A percentile compares a stretch with the other conserved stretches of the same genome.
Conservation (phyloP, 441 rosid genomes). For the Sinapis alba region DNA sequence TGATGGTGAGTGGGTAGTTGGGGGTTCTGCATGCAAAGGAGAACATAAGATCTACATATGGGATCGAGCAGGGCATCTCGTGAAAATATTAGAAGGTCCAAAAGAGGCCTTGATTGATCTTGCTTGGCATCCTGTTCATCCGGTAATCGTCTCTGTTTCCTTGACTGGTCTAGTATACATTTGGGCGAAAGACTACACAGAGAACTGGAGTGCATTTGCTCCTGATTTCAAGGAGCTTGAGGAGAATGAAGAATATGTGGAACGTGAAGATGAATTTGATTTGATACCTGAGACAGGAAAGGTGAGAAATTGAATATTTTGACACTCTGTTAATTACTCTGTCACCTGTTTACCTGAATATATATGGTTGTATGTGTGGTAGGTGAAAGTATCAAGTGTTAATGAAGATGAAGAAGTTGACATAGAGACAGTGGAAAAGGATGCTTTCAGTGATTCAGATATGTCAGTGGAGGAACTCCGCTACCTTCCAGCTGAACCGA, state of each 20-base stretch:
- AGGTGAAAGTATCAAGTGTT: slow-evolving; percentile 80
- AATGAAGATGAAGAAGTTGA: slow-evolving; percentile 97
- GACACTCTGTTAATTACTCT: neutral
- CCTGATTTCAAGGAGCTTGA: slow-evolving; percentile 98
- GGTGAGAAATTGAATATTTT: slow-evolving; percentile 52
- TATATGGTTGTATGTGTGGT: slow-evolving; percentile 34
- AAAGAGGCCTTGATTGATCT: slow-evolving; percentile 95
- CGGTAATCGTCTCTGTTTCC: slow-evolving; percentile 90
- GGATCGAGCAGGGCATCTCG: slow-evolving; percentile 96
- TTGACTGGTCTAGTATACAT: slow-evolving; percentile 89
- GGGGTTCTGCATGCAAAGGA: slow-evolving; percentile 96
- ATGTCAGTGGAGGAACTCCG: slow-evolving; percentile 90
- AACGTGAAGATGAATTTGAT: slow-evolving; percentile 97
- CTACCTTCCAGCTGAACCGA: slow-evolving; percentile 90
- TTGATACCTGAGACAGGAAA: slow-evolving; percentile 87
- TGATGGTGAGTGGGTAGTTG: slow-evolving; percentile 97
- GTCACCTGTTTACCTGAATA: slow-evolving; percentile 20
- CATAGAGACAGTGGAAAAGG: slow-evolving; percentile 81
- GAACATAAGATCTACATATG: slow-evolving; percentile 98
- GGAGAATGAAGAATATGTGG: slow-evolving; percentile 98
- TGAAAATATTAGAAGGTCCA: slow-evolving; percentile 98
- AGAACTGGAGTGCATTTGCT: slow-evolving; percentile 99
- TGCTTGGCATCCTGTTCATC: slow-evolving; percentile 99
- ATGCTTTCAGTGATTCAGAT: slow-evolving; percentile 93
- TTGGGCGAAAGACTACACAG: slow-evolving; percentile 98